phyloP scores from a whole-genome alignment of 768 basidiomycete genomes.

The Jaapia argillacea region DNA sequence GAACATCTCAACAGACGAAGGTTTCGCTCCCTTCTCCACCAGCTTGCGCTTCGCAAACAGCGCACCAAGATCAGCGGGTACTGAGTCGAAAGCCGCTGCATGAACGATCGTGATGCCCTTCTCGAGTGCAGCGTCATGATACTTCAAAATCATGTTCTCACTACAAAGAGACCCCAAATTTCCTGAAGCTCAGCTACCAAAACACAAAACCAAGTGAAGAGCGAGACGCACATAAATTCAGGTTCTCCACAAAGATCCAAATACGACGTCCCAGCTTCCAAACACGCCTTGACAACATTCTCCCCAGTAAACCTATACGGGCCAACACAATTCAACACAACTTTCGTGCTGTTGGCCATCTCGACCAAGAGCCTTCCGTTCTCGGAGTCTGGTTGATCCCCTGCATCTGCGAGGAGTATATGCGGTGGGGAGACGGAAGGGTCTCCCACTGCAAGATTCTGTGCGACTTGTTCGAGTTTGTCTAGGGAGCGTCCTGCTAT shows the following conservation, averaged over 20 bases:
- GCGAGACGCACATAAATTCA: not conserved
- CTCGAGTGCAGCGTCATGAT: not conserved
- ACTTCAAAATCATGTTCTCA: not conserved
- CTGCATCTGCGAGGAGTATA: not conserved
- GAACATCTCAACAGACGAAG: not conserved
- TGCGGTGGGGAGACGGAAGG: not conserved
- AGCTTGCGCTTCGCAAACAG: not conserved
- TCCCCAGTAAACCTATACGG: not conserved
- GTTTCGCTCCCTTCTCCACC: not conserved
- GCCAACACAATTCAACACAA: not conserved
- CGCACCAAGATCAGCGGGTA: not conserved
- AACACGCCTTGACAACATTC: not conserved
- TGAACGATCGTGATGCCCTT: not conserved
- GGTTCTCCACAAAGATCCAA: not conserved
- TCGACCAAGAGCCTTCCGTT: not conserved
- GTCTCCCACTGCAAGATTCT: not conserved
- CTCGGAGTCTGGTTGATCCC: not conserved
- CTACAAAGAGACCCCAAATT: not conserved
- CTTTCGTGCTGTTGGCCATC: not conserved
- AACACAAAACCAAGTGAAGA: not conserved
- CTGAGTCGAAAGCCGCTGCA: not conserved
- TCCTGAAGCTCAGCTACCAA: not conserved
- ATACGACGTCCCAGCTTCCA: not conserved
- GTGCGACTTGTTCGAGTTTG: not conserved
- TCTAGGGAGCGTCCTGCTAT: not conserved